Conservation (phyloP, 805 yeast genomes). For the Starmera quercuum region DNA sequence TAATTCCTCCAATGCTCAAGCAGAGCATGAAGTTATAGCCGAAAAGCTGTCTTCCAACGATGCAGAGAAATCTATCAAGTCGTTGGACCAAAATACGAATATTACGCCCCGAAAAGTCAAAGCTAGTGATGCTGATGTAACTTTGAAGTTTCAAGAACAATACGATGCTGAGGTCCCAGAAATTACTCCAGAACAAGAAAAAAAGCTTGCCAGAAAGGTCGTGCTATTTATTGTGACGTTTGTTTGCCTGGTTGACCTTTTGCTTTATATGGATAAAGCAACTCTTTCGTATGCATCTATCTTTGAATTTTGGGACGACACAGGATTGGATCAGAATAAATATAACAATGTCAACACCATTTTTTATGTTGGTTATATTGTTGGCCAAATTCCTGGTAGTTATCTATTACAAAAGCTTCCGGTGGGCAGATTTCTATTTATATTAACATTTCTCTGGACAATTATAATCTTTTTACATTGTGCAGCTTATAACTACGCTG, state of each 20-base stretch:
- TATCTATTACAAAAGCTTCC: slow-evolving; percentile 37
- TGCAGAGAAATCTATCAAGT: too few relatives aligned
- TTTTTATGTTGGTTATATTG: slow-evolving; percentile 44
- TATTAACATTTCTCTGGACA: slow-evolving; percentile 36
- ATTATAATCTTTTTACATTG: slow-evolving; percentile 38
- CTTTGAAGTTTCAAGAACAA: slow-evolving; percentile 28
- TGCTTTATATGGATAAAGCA: slow-evolving; percentile 46
- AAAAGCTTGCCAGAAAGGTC: slow-evolving; percentile 29
- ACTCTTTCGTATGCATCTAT: slow-evolving; percentile 41
- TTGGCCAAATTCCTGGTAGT: slow-evolving; percentile 38
- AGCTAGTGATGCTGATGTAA: slow-evolving; percentile 32
- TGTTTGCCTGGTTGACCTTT: slow-evolving; percentile 30
- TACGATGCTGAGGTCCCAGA: slow-evolving; percentile 26
- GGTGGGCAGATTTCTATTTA: slow-evolving; percentile 29
- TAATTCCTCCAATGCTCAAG: too few relatives aligned
- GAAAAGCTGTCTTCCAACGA: too few relatives aligned
- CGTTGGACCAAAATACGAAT: too few relatives aligned
- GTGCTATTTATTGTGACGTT: slow-evolving; percentile 28
- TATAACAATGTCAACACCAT: slow-evolving; percentile 43
- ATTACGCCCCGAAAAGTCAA: too few relatives aligned
- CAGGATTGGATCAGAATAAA: slow-evolving; percentile 32
- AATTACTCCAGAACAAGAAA: slow-evolving; percentile 36
- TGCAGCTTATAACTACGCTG: slow-evolving; percentile 36
- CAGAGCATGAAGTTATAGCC: too few relatives aligned
- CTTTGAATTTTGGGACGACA: slow-evolving; percentile 39